Percentiles rank a stretch among this genome's conserved stretches.
Conservation (phyloP, 331 rosid genomes). For the Malus hybrid region DNA sequence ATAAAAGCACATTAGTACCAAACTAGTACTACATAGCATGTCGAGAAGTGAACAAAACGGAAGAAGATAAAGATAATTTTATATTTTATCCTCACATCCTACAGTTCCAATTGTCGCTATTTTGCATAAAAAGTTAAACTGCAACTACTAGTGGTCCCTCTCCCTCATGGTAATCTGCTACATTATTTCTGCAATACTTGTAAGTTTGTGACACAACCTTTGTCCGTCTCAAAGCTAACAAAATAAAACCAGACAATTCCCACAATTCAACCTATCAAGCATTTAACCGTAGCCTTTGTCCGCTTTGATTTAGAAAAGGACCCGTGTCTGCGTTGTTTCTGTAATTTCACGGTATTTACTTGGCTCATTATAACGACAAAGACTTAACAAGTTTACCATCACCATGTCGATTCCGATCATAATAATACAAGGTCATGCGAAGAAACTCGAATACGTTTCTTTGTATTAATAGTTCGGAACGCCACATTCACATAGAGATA, state of each 20-base stretch:
- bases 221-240: constrained; percentile 16
- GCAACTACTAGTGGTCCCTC: not conserved
- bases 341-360: not conserved
- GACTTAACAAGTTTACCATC: too few relatives aligned
- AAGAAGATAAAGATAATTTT: too few relatives aligned
- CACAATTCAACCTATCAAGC: not conserved
- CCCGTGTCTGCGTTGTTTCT: not conserved
- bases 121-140: not conserved
- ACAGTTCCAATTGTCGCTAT: too few relatives aligned
- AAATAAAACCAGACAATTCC: constrained; percentile 7
- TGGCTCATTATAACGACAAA: not conserved
- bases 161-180: not conserved
- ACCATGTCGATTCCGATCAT: too few relatives aligned
- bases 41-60: too few relatives aligned
- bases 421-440: too few relatives aligned
- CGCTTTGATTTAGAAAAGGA: not conserved
- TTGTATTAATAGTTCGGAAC: not conserved
- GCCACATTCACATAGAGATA: too few relatives aligned
- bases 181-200: not conserved
- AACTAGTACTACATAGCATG: too few relatives aligned
- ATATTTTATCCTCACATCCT: too few relatives aligned
- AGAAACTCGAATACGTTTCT: too few relatives aligned
- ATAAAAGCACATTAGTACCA: too few relatives aligned
- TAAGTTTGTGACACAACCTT: not conserved
- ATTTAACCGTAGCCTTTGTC: not conserved